These are phyloP conservation scores for Darksidea phi DNA, from an alignment of 495 filamentous ascomycete genomes.

Conservation along the genomic window DNA sequence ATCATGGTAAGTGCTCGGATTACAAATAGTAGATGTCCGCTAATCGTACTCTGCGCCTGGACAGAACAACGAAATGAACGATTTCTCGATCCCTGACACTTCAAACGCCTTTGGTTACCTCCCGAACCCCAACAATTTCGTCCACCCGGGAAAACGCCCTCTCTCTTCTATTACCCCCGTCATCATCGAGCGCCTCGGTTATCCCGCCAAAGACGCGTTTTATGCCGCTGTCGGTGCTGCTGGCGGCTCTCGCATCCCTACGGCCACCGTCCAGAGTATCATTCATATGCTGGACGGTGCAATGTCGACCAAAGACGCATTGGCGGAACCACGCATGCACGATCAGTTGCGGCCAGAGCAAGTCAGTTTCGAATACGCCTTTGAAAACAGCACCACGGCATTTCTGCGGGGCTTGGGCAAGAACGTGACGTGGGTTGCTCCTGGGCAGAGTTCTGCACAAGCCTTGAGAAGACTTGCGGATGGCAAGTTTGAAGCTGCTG, in stretches of 20 bases:
- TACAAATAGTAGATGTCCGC: no score
- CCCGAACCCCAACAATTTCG: constrained; percentile 76
- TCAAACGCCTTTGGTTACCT: constrained; percentile 80
- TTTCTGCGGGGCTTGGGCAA: constrained; percentile 65
- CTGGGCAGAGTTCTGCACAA: constrained; percentile 68
- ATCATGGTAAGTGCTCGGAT: no score
- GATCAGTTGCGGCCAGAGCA: constrained; percentile 77
- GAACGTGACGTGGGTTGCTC: constrained; percentile 70
- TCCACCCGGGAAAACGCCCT: constrained; percentile 77
- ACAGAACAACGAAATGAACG: background rate
- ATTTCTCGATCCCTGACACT: constrained; percentile 42
- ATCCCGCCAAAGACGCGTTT: constrained; percentile 55
- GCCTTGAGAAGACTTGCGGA: constrained; percentile 63
- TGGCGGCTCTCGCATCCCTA: constrained; percentile 87
- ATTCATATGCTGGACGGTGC: constrained; percentile 69
- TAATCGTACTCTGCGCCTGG: no score
- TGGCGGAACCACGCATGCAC: constrained; percentile 70
- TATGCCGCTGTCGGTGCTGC: constrained; percentile 74
- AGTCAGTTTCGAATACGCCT: constrained; percentile 68
- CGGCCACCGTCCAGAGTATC: constrained; percentile 71
- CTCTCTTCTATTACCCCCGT: constrained; percentile 75
- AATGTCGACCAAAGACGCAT: constrained; percentile 56
- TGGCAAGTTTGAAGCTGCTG: constrained; percentile 73
- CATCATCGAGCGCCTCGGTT: constrained; percentile 70
- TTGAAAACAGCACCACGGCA: constrained; percentile 63